Evolutionary conservation across 805 yeast genomes (phyloP), one percentile per base, ranked within the genome.

Genomic region (Candida qinlingensis): DNA sequence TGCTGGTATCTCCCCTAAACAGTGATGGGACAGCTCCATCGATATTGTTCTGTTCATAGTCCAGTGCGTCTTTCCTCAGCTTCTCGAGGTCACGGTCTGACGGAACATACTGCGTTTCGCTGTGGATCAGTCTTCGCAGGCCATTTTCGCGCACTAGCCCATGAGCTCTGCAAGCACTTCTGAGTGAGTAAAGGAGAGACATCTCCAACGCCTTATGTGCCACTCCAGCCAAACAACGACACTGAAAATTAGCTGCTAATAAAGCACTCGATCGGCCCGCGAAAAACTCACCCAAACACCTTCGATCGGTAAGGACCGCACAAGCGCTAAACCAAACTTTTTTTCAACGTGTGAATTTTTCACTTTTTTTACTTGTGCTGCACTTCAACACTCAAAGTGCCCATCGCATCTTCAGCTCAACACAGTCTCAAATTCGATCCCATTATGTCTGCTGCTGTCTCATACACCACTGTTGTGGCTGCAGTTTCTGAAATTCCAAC

Each of bases 381-480:
- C 19, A 19, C 19, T 19, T 19, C 19, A 19, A 19, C 19, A 19
- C 19, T 19, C 19, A 19, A 19, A 19, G 19, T 19, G 19, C 19
- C 19, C 19, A 19, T 19, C 19, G 19, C 19, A 19, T 19, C 19
- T 19, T 19, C 19, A 19, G 19, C 19, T 19, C 19, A 19, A 19
- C 19, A 19, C 34, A 31, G 11, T 31, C 34, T 31, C 34, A 2
- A 8, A 26, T 11, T 37, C 41, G 9, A 29, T 19, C 35, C 13
- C 19, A 35, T 26, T 42, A 39, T 33, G 48, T 42, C 44, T 37
- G 48, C 59, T 36, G 38, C 50, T 33, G 54, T 51, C 73, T 58
- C 67, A 30, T 60, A 64, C 51, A 66, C 65, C 45, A 38, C 46
- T n/a, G 46, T 44, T 19, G 38, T 36, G n/a, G 38, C 38, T 13